Percentiles rank a stretch among this genome's conserved stretches.
Conservation (phyloP, 495 filamentous ascomycete species). For the Penicillium cinerascens region DNA sequence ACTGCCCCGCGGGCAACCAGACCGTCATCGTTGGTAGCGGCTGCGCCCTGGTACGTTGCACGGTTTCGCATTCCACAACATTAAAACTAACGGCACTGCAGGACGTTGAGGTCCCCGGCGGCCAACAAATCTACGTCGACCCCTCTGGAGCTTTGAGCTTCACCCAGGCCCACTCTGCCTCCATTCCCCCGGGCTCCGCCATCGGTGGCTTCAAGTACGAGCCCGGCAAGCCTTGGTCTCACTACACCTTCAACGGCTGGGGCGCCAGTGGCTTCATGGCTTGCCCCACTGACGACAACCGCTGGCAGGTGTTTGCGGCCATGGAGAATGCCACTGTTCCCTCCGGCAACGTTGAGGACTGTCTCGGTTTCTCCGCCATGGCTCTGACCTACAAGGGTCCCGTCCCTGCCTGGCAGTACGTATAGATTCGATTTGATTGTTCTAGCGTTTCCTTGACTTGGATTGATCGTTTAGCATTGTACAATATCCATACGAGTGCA, state of each 20-base stretch:
- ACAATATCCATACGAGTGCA: not conserved
- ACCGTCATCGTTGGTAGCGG: conserved; percentile 41
- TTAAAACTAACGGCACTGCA: conserved; percentile 5
- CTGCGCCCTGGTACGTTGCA: conserved; percentile 29
- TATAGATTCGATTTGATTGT: too few species aligned
- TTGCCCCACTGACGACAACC: conserved; percentile 34
- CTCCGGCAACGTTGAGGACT: conserved; percentile 32
- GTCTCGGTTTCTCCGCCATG: conserved; percentile 40
- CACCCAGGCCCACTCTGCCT: conserved; percentile 58
- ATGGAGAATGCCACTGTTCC: conserved; percentile 40
- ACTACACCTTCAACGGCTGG: conserved; percentile 30
- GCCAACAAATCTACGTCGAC: conserved; percentile 60
- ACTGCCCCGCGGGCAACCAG: conserved; percentile 41
- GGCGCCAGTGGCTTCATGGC: conserved; percentile 42
- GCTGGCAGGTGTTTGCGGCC: conserved; percentile 45
- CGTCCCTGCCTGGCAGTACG: conserved; percentile 42
- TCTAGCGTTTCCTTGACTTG: not conserved
- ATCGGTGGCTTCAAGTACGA: conserved; percentile 41
- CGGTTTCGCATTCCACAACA: not conserved
- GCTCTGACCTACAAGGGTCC: conserved; percentile 24
- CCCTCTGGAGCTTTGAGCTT: conserved; percentile 55
- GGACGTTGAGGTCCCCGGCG: conserved; percentile 59
- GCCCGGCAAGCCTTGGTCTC: conserved; percentile 22
- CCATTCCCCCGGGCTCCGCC: conserved; percentile 51
- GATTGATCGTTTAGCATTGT: not conserved